Evolutionary conservation across 75 land plant species (phyloP), one percentile per base, ranked within the genome.

Genomic region (Pinus albicaulis): DNA sequence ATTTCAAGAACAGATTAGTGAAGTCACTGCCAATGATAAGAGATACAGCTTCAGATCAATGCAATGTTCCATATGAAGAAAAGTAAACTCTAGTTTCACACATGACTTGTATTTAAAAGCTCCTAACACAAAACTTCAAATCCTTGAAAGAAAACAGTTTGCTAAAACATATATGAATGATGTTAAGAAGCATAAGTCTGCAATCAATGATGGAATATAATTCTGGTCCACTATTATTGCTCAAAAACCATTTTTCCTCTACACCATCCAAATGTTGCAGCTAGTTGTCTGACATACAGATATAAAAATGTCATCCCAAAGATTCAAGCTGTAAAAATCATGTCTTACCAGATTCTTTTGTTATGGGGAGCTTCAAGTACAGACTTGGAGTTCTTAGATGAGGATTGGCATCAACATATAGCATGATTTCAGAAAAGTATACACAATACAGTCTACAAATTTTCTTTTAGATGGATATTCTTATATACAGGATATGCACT

Each of bases 1-100:
- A 86, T 56, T 86, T 83, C 38, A 69, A 48, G 68, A 79, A 80
- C 60, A 84, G 77, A 14, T 36, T 59, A n/a, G 80, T 81, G 57
- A 34, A 73, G 6, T 80, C 72, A 59, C 87, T 86, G 81, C 34
- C 74, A 57, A 23, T 19, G 41, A 68, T 6, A 68, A 68, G 0
- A 17, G 22, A 73, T 17, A 14, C 12, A 73, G n/a, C 41, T 53
- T 25, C n/a, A 73, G n/a, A 17, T 17, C 57, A 26, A 25, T 73
- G 28, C 4, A 28, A 57, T 57, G 44, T 20, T 68, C 34, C 23
- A 36, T 68, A 68, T 61, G 12, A 17, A 34, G 53, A 48, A 48
- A 48, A 48, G 53, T 48, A 48, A 36, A 20, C 44, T 38, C 41
- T 11, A 20, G 68, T 34, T 64, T 64, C 68, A 64, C 68, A 34